Conservation (phyloP, 768 basidiomycete species). For the Boletus rubescentipes region DNA sequence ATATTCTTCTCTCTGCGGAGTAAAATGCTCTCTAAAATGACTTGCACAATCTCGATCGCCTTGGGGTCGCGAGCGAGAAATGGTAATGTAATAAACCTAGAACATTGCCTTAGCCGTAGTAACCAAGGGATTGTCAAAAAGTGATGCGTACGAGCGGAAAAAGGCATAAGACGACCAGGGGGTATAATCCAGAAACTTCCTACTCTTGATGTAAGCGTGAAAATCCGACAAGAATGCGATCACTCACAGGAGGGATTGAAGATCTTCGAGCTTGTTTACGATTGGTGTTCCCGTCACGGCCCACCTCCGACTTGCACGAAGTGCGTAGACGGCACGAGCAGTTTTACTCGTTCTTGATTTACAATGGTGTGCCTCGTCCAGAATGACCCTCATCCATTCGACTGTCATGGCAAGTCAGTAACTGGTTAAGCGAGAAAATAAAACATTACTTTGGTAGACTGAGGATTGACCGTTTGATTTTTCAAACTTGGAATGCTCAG, state of each 20-base stretch:
- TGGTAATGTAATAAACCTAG: constrained; percentile 85
- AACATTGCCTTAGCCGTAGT: background rate
- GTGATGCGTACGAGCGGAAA: constrained; percentile 73
- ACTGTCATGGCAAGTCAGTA: constrained; percentile 41
- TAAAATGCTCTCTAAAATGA: constrained; percentile 85
- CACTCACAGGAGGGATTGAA: constrained; percentile 84
- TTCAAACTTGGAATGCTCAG: constrained; percentile 76
- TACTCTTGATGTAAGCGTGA: constrained; percentile 28
- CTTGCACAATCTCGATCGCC: constrained; percentile 92
- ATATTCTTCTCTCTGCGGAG: constrained; percentile 92
- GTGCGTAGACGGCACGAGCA: constrained; percentile 84
- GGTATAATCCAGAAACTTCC: constrained; percentile 74
- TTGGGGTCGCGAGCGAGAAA: constrained; percentile 90
- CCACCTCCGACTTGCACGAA: constrained; percentile 81
- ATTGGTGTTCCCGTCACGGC: constrained; percentile 95
- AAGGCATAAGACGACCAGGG: constrained; percentile 85
- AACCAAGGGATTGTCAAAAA: background rate
- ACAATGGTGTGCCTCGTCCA: constrained; percentile 95
- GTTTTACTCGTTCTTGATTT: constrained; percentile 88
- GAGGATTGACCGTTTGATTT: constrained; percentile 53
- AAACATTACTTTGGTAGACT: constrained; percentile 65
- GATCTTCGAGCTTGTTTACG: constrained; percentile 88
- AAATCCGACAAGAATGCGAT: constrained; percentile 39
- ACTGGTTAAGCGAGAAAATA: background rate
- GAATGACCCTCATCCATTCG: constrained; percentile 77